These are phyloP conservation scores for Lichtheimia ramosa DNA, from an alignment of 371 early-diverging fungal species.

Conservation along the genomic window DNA sequence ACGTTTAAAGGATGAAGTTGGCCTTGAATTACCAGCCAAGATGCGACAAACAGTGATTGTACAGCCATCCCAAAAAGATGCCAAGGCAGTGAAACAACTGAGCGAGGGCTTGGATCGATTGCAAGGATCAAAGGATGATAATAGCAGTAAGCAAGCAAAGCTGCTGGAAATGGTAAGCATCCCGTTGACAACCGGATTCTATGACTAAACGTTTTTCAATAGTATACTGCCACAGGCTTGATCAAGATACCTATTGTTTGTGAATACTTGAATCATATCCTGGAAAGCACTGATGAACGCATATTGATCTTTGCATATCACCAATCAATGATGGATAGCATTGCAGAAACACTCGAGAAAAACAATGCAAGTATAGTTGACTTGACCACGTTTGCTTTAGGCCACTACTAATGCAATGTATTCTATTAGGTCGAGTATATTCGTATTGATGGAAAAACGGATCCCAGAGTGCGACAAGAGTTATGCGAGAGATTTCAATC, in stretches of 20 bases:
- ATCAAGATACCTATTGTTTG: constrained; percentile 46
- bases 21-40: constrained; percentile 47
- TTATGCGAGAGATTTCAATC: constrained; percentile 47
- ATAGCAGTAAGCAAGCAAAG: background rate
- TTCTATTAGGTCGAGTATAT: constrained; percentile 36
- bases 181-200: background rate
- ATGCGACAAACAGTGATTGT: constrained; percentile 44
- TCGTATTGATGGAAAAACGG: constrained; percentile 61
- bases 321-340: constrained; percentile 33
- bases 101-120: background rate
- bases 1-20: constrained; percentile 55
- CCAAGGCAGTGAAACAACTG: background rate
- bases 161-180: background rate
- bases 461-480: constrained; percentile 22
- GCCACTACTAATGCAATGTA: no score
- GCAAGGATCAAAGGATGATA: background rate
- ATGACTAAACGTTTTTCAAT: background rate
- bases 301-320: constrained; percentile 70
- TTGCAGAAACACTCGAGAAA: constrained; percentile 29
- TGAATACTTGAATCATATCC: constrained; percentile 49
- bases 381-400: background rate
- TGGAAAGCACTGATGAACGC: constrained; percentile 41
- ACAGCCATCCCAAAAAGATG: constrained; percentile 2
- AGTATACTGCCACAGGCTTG: constrained; percentile 33
- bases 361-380: constrained; percentile 16